These are phyloP conservation scores for Malania oleifera DNA, from an alignment of 164 flowering plant genomes.

Conservation along the genomic window DNA sequence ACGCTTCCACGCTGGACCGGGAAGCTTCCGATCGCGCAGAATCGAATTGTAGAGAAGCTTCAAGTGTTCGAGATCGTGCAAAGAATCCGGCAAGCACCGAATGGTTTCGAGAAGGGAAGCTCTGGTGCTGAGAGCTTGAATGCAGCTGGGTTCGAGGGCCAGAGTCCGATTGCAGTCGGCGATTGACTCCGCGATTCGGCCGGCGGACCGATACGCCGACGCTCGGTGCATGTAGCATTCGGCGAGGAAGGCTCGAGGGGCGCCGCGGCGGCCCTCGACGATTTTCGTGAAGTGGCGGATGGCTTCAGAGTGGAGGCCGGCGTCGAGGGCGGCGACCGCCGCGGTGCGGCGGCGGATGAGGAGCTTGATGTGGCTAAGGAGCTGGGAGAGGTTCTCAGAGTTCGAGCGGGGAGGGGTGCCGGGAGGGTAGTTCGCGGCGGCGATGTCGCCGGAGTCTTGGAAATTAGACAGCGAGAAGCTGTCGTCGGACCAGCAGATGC, in stretches of 20 bases:
- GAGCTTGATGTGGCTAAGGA: constrained; percentile 75
- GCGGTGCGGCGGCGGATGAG: constrained; percentile 86
- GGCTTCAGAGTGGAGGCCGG: constrained; percentile 85
- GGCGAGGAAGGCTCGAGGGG: constrained; percentile 82
- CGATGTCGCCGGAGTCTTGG: constrained; percentile 15
- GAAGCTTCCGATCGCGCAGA: constrained; percentile 66
- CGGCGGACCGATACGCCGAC: constrained; percentile 53
- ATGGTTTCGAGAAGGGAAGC: constrained; percentile 66
- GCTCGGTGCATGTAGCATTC: constrained; percentile 88
- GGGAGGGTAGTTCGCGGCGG: constrained; percentile 10
- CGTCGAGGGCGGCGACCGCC: constrained; percentile 86
- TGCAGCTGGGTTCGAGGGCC: constrained; percentile 70
- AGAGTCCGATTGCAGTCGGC: constrained; percentile 82
- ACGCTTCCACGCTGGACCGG: constrained; percentile 80
- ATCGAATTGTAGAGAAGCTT: constrained; percentile 82
- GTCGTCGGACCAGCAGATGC: constrained; percentile 78
- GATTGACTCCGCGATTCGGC: constrained; percentile 78
- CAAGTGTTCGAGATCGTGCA: constrained; percentile 89
- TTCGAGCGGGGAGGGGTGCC: constrained; percentile 41
- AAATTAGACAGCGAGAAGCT: constrained; percentile 51
- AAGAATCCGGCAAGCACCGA: constrained; percentile 69
- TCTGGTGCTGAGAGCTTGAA: constrained; percentile 66
- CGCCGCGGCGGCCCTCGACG: constrained; percentile 74
- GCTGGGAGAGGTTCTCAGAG: constrained; percentile 49
- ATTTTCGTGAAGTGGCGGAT: constrained; percentile 91